These are phyloP conservation scores for Rhizopogon vesiculosus DNA, from an alignment of 768 basidiomycete species.

Conservation along the genomic window DNA sequence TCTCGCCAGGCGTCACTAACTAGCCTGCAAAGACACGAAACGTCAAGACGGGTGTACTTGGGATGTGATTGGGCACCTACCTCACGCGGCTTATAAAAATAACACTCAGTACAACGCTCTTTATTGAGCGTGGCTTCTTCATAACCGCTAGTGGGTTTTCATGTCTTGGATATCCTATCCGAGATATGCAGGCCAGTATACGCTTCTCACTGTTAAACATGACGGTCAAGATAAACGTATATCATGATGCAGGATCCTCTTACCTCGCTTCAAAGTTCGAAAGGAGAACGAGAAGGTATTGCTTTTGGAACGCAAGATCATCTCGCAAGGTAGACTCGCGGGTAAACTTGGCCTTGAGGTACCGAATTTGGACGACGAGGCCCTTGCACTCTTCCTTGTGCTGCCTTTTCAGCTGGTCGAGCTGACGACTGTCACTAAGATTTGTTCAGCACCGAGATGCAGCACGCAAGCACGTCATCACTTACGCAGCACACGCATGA, in stretches of 20 bases:
- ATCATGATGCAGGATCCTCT: conserved; percentile 3
- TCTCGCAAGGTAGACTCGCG: conserved; percentile 78
- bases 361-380: conserved; percentile 83
- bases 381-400: conserved; percentile 90
- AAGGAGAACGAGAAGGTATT: conserved; percentile 76
- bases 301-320: conserved; percentile 82
- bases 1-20: conserved; percentile 62
- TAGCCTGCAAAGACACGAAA: conserved; percentile 35
- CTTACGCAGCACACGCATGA: conserved; percentile 61
- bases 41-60: background rate
- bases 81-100: conserved; percentile 61
- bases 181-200: conserved; percentile 71
- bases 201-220: conserved; percentile 49
- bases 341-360: conserved; percentile 88
- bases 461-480: conserved; percentile 7
- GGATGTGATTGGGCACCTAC: conserved; percentile 35
- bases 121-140: conserved; percentile 47
- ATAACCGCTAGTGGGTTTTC: conserved; percentile 30
- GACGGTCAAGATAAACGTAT: conserved; percentile 2
- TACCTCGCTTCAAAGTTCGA: conserved; percentile 68
- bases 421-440: conserved; percentile 46
- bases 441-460: background rate
- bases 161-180: conserved; percentile 60
- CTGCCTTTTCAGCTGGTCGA: conserved; percentile 52
- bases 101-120: conserved; percentile 49